Base-by-base conservation (phyloP, 768 basidiomycete species). In the Suillus luteus region DNA sequence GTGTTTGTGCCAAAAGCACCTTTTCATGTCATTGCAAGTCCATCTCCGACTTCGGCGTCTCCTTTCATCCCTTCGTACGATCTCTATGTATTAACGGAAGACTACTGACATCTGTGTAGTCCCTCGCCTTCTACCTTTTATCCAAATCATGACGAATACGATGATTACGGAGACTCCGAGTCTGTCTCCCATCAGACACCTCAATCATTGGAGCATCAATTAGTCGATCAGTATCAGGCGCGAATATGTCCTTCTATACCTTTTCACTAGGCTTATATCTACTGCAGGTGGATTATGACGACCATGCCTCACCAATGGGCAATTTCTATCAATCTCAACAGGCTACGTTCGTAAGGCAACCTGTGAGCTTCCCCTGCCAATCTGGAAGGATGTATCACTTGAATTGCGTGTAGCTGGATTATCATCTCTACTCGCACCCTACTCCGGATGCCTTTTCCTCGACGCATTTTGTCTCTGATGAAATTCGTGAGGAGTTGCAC, bases 381-480 rank as follows among this genome's bases (percentile, higher is more conserved):
- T 64, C 27, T 62, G n/a, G 58, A 46, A 12, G 59, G 60, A 46
- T 52, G 17, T 59, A 24, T 61, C 46, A 52, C 27, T 48, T 22
- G 37, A 48, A 5, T 31, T 33, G 43, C 27, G 10, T 60, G 49
- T 72, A 96, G 93, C 84, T 99, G 54, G 87, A 97, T 72, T 95
- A 99, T 71, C 94, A 98, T 68, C 83, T 98, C 37, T 99, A 99
- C 79, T 89, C 92, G 4, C 84, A 85, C 2, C 83, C 84, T 69
- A 80, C 90, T 70, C 80, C 90, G 51, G 77, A 84, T 66, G 70
- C 81, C 62, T 80, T 90, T 72, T 70, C 83, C 68, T 72, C 83
- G 19, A 80, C 83, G 37, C 94, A 96, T 72, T 98, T 96, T 77
- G 83, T 97, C 55, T 90, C 95, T n/a, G 92, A 95, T 69, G 82